A percentile compares a stretch with the other conserved stretches of the same genome.
These are phyloP conservation scores for Oidium heveae DNA, from an alignment of 2,329 filamentous ascomycete species.

Conservation along the genomic window DNA sequence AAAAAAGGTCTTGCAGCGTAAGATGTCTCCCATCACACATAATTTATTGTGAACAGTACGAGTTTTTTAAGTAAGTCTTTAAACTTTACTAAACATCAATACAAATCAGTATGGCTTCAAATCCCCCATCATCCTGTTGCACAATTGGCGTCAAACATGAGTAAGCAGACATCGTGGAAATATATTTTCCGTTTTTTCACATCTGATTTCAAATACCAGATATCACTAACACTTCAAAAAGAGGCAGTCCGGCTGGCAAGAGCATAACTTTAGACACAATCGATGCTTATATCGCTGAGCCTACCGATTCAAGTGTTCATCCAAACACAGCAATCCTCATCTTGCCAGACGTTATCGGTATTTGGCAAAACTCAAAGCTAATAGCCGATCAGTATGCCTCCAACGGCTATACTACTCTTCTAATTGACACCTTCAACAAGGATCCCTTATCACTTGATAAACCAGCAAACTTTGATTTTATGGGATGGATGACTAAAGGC, in stretches of 20 bases:
- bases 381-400: constrained; percentile 53
- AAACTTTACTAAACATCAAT: not conserved
- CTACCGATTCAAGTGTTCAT: constrained; percentile 8
- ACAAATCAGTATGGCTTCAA: constrained; percentile 12
- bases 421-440: constrained; percentile 48
- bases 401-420: constrained; percentile 26
- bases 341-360: constrained; percentile 13
- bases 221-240: constrained; percentile 1
- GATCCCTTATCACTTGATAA: constrained; percentile 30
- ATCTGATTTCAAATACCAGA: not conserved
- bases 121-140: constrained; percentile 13
- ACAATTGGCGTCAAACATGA: constrained; percentile 14
- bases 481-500: constrained; percentile 21
- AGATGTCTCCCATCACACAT: no score
- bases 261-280: constrained; percentile 11
- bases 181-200: not conserved
- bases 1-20: no score
- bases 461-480: constrained; percentile 20
- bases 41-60: no score
- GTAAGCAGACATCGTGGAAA: constrained; percentile 4
- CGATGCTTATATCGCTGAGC: constrained; percentile 13
- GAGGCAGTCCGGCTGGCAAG: constrained; percentile 11
- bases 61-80: no score
- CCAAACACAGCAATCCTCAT: constrained; percentile 13
- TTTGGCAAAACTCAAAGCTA: constrained; percentile 31